A percentile compares a stretch with the other conserved stretches of the same genome.
phyloP scores from a whole-genome alignment of 805 yeast genomes.

The Saccharomycopsis sp. region DNA sequence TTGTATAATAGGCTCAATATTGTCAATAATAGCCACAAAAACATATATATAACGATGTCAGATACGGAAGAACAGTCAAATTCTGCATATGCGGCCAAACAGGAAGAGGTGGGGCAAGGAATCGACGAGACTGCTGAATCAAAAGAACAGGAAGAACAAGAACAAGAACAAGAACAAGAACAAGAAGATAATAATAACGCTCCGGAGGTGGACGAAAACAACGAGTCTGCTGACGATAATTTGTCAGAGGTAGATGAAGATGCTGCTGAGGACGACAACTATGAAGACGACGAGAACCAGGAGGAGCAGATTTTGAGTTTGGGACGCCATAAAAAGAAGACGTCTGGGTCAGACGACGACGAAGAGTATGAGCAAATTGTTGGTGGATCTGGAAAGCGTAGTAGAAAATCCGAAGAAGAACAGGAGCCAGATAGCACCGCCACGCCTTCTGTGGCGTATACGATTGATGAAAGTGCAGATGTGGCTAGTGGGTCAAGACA shows the following conservation, averaged over 20 bases:
- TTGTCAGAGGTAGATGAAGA: constrained; percentile 8
- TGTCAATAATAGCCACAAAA: not conserved
- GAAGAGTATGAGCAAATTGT: constrained; percentile 21
- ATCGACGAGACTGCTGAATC: not conserved
- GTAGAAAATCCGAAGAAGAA: constrained; percentile 25
- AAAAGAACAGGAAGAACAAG: not conserved
- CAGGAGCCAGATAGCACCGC: constrained; percentile 15
- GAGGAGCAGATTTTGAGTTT: constrained; percentile 11
- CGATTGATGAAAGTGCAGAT: constrained; percentile 20
- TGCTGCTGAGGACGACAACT: constrained; percentile 13
- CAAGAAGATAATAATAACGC: not conserved
- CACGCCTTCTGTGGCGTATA: constrained; percentile 19
- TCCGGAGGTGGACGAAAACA: not conserved
- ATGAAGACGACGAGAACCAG: constrained; percentile 11
- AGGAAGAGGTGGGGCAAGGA: not conserved
- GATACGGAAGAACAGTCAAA: not conserved
- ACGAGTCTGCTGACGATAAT: not conserved
- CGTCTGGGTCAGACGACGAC: constrained; percentile 19
- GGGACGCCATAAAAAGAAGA: constrained; percentile 22
- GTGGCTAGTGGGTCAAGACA: constrained; percentile 49
- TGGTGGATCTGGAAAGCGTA: constrained; percentile 2
- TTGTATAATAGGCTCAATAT: no score
- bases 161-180: not conserved
- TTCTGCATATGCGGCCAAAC: not conserved
- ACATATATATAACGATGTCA: not conserved